These are phyloP conservation scores for Nakazawaea peltata DNA, from an alignment of 805 yeast species.

Conservation along the genomic window DNA sequence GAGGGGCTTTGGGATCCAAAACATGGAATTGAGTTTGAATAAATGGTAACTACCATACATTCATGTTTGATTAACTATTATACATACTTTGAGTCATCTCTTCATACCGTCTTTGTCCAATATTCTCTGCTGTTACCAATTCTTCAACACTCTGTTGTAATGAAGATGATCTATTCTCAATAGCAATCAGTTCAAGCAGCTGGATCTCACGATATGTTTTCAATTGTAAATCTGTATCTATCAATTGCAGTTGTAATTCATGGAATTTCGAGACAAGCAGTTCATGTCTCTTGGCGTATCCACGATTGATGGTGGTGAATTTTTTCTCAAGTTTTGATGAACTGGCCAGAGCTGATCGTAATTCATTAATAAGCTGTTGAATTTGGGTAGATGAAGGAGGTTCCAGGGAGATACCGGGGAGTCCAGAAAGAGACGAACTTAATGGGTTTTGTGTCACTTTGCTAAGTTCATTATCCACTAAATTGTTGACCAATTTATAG, in stretches of 20 bases:
- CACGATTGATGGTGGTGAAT: slow-evolving; percentile 20
- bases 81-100: too few relatives aligned
- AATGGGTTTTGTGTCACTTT: neutral
- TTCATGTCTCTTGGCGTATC: slow-evolving; percentile 23
- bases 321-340: slow-evolving; percentile 24
- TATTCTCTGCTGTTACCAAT: slow-evolving; percentile 10
- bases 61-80: too few relatives aligned
- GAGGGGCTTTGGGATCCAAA: slow-evolving; percentile 9
- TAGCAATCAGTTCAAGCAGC: slow-evolving; percentile 10
- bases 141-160: slow-evolving; percentile 11
- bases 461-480: neutral
- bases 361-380: slow-evolving; percentile 5
- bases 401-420: slow-evolving; percentile 5
- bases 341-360: slow-evolving; percentile 12
- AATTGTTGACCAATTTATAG: neutral
- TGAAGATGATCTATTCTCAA: slow-evolving; percentile 4
- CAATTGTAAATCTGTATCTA: slow-evolving; percentile 8
- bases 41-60: neutral
- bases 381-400: slow-evolving; percentile 15
- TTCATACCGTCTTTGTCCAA: slow-evolving; percentile 11
- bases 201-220: slow-evolving; percentile 12
- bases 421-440: neutral
- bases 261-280: slow-evolving; percentile 13
- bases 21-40: slow-evolving; percentile 8
- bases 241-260: slow-evolving; percentile 12